Evolutionary conservation across 768 basidiomycete genomes (phyloP).

Genomic region (Peribolospora baueri): DNA sequence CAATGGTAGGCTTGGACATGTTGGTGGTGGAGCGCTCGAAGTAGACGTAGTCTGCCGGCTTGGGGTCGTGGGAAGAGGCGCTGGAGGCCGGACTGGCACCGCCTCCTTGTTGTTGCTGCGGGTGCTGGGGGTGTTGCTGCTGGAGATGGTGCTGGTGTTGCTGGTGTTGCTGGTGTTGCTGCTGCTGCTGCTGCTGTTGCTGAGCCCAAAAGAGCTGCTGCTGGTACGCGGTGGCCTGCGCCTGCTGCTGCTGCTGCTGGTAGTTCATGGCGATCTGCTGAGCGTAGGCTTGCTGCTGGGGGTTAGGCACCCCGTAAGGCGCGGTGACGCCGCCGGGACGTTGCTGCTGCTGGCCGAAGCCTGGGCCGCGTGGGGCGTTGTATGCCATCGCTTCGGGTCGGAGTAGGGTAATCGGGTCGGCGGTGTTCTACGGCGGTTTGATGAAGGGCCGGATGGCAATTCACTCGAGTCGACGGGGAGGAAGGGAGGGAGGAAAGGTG

Average conservation of each 20-base stretch:
- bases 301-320: background rate
- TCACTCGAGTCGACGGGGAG: background rate
- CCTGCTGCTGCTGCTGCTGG: background rate
- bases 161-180: background rate
- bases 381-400: background rate
- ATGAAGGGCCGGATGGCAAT: background rate
- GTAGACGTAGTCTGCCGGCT: constrained; percentile 55
- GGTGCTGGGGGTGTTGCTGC: constrained; percentile 5
- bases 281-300: background rate
- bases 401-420: background rate
- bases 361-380: background rate
- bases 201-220: constrained; percentile 3
- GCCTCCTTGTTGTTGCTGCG: constrained; percentile 4
- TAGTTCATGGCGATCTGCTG: background rate
- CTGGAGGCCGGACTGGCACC: background rate
- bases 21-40: constrained; percentile 57
- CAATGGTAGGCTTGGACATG: constrained; percentile 56
- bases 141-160: constrained; percentile 12
- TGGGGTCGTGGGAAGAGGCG: background rate
- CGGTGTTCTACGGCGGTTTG: background rate
- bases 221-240: constrained; percentile 1
- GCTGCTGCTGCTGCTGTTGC: background rate
- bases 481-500: background rate
- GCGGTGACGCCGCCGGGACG: background rate
- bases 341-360: background rate